A percentile compares a stretch with the other conserved stretches of the same genome.
Evolutionary conservation across 1,139 yeast genomes (phyloP).

Genomic region (Pneumocystis carinii): DNA sequence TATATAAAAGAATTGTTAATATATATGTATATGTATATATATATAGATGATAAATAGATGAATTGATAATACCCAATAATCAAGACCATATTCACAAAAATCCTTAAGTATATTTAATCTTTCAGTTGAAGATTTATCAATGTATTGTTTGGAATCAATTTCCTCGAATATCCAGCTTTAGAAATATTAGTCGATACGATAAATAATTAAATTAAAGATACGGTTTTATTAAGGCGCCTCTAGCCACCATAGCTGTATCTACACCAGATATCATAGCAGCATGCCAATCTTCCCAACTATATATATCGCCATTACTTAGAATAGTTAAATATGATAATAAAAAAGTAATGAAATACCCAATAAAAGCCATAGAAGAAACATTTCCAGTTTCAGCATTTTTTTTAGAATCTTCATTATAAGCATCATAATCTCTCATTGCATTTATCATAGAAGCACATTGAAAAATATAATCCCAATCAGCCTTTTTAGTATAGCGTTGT

Average conservation of each 20-base stretch:
- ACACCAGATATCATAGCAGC: slow-evolving; percentile 56
- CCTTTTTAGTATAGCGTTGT: slow-evolving; percentile 79
- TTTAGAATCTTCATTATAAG: slow-evolving; percentile 17
- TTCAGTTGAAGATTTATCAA: slow-evolving; percentile 82
- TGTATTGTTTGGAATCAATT: slow-evolving; percentile 69
- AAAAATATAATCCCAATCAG: slow-evolving; percentile 82
- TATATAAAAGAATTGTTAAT: not conserved
- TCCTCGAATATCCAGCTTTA: slow-evolving; percentile 82
- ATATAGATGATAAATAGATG: no score
- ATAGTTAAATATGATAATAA: slow-evolving; percentile 25
- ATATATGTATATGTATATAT: no score
- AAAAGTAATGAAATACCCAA: slow-evolving; percentile 3
- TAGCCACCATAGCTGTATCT: slow-evolving; percentile 92
- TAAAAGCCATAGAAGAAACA: slow-evolving; percentile 13
- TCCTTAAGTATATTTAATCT: slow-evolving; percentile 58
- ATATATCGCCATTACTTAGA: slow-evolving; percentile 89
- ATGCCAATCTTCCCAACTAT: slow-evolving; percentile 78
- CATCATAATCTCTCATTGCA: not conserved
- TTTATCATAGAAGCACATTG: slow-evolving; percentile 25
- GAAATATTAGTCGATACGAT: not conserved
- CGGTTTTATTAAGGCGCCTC: slow-evolving; percentile 95
- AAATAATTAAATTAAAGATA: not conserved
- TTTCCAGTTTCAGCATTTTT: slow-evolving; percentile 39
- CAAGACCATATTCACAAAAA: slow-evolving; percentile 67
- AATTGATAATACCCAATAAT: slow-evolving; percentile 49